These are phyloP conservation scores for Gynandropsis gynandra DNA, from an alignment of 345 rosid species.

Conservation along the genomic window DNA sequence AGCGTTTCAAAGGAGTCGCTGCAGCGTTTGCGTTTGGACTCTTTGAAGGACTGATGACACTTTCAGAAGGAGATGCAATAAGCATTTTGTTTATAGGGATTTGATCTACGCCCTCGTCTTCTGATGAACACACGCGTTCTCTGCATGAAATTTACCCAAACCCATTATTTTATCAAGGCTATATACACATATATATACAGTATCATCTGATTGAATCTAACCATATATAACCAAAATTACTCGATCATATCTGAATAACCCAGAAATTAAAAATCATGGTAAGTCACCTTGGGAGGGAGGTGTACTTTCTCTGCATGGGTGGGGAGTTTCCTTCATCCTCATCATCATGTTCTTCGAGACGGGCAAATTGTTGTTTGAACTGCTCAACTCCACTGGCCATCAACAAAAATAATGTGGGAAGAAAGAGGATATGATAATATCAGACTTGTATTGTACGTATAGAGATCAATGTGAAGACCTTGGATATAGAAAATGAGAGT, in stretches of 20 bases:
- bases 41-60: conserved; percentile 38
- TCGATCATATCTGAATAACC: no score
- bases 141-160: conserved; percentile 27
- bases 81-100: conserved; percentile 27
- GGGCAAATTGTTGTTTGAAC: conserved; percentile 80
- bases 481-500: conserved; percentile 75
- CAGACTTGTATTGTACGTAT: background rate
- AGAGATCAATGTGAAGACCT: conserved; percentile 35
- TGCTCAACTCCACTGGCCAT: conserved; percentile 65
- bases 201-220: no score
- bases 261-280: background rate
- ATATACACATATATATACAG: no score
- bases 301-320: conserved; percentile 57
- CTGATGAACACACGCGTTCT: conserved; percentile 56
- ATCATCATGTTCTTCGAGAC: conserved; percentile 65
- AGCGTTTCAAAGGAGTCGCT: conserved; percentile 30
- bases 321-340: conserved; percentile 43
- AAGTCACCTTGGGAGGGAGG: conserved; percentile 82
- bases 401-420: background rate
- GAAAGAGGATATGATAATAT: background rate
- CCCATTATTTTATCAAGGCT: background rate
- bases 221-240: no score
- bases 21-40: conserved; percentile 32
- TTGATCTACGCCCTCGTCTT: conserved; percentile 42
- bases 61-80: conserved; percentile 33